Conservation (phyloP, 805 yeast species). For the Blastobotrys parvus region DNA sequence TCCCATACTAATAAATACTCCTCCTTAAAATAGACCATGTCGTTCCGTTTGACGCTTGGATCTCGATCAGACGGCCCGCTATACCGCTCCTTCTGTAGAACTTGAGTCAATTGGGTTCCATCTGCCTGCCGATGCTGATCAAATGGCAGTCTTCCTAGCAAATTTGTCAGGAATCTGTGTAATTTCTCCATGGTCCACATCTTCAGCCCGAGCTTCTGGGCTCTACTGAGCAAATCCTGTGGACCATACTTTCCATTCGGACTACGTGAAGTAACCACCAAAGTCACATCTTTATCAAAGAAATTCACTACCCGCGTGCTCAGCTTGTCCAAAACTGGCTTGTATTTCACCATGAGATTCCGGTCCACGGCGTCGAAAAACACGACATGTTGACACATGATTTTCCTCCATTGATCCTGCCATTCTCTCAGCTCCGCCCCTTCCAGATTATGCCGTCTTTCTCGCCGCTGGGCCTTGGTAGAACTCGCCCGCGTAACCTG, state of each 20-base stretch:
- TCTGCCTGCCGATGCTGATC: not conserved
- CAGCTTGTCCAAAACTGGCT: slow-evolving; percentile 20
- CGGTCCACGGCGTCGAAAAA: slow-evolving; percentile 48
- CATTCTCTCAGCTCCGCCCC: slow-evolving; percentile 31
- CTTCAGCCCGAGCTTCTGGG: slow-evolving; percentile 53
- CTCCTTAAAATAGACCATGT: slow-evolving; percentile 69
- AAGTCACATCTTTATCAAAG: slow-evolving; percentile 57
- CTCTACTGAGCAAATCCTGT: slow-evolving; percentile 60
- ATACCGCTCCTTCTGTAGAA: slow-evolving; percentile 75
- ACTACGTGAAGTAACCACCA: slow-evolving; percentile 64
- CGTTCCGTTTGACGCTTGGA: slow-evolving; percentile 76
- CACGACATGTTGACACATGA: slow-evolving; percentile 50
- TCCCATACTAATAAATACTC: slow-evolving; percentile 76
- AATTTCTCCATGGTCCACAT: slow-evolving; percentile 88
- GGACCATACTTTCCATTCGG: slow-evolving; percentile 34
- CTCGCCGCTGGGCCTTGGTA: not conserved
- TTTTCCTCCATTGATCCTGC: slow-evolving; percentile 58
- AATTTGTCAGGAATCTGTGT: slow-evolving; percentile 60
- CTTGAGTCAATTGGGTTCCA: slow-evolving; percentile 41
- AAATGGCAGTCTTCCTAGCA: slow-evolving; percentile 7
- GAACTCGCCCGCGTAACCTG: slow-evolving; percentile 3
- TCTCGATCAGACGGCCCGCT: slow-evolving; percentile 86
- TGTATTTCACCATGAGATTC: slow-evolving; percentile 19
- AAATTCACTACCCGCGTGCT: slow-evolving; percentile 45
- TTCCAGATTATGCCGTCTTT: not conserved